Base-by-base conservation (phyloP, 106 monocot species). In the Agapanthus africanus region DNA sequence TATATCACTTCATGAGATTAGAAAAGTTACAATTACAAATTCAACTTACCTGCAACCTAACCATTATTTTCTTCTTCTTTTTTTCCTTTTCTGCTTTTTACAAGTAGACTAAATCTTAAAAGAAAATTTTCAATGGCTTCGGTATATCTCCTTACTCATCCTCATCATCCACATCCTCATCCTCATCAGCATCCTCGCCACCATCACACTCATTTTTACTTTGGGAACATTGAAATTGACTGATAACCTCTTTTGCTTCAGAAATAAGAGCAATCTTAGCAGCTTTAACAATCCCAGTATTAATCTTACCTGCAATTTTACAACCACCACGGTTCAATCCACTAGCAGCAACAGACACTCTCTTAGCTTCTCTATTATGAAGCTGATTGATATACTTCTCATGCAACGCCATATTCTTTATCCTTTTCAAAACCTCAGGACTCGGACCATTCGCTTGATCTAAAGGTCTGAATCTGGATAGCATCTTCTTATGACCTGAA, bases 311-410 rank as follows among this genome's bases (percentile, higher is more conserved):
- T 2, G 28, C 11, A 16, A n/a, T 21, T 18, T 52, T 56, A 30
- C 42, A 8, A 42, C 36, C 41, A 37, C 46, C 38, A 19, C 30
- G 46, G 63, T n/a, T n/a, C n/a, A n/a, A n/a, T n/a, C n/a, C 67
- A 27, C 40, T 72, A 51, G 54, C 32, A 35, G 67, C 63, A 54
- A 11, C 49, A 40, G 56, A 33, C 74, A 32, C 66, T 75, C 82
- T 80, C 70, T 62, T 80, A 15, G 74, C 65, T 63, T 90, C 85
- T 38, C 79, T 75, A 5, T 39, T 70, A 63, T 79, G 82, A 46
- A 90, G 75, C 39, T 83, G 80, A 40, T 90, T 75, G 19, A 90
- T 83, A 41, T 90, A 90, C 59, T 77, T 85, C 66, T 90, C 90
- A 76, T 90, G 90, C 66, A 85, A 70, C 6, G 65, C 73, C 19